Base-by-base conservation (phyloP, 2,329 filamentous ascomycete genomes). In the Aureobasidium sp. region DNA sequence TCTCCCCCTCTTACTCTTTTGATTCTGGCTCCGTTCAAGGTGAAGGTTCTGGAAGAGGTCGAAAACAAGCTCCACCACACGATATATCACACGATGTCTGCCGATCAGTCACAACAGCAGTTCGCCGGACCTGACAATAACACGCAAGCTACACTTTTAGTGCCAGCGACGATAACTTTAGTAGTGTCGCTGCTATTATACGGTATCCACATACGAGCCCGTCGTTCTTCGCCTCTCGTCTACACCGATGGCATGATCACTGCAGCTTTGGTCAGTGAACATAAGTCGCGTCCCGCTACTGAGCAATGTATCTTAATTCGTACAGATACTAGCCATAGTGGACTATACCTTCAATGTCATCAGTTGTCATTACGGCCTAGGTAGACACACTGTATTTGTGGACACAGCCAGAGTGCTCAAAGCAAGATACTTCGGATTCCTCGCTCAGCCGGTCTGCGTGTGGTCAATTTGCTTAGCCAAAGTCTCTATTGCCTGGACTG, bases 341-440 rank as follows among this genome's bases (percentile, higher is more conserved):
- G 59, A 62, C 9, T 33, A 53, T 16, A 13, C 43, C 27, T 20
- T 55, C 29, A 38, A 27, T n/a, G 61, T 40, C 40, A 50, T 56
- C 29, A 48, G 61, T 27, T 64, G 61, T 20, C 53, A 64, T 40
- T 56, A 64, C 31, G 61, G 61, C 20, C 10, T 64, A 23, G 61
- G 61, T 23, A 55, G 51, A 51, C 61, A 64, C 29, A 64, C 40
- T 5, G 29, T 11, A 11, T 48, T 47, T 20, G 50, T 64, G 20
- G 31, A 55, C 50, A n/a, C 38, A 8, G 42, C n/a, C 18, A 36
- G 53, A 38, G n/a, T 31, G 29, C 5, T 38, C 29, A 64, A 47
- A 18, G 61, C 61, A 27, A 40, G 31, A 5, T n/a, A 56, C n/a
- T 56, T 43, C 10, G 43, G 27, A 2, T 64, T 64, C 20, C 29